These are phyloP conservation scores for Mycena vulgaris DNA, from an alignment of 768 basidiomycete species.

Conservation along the genomic window DNA sequence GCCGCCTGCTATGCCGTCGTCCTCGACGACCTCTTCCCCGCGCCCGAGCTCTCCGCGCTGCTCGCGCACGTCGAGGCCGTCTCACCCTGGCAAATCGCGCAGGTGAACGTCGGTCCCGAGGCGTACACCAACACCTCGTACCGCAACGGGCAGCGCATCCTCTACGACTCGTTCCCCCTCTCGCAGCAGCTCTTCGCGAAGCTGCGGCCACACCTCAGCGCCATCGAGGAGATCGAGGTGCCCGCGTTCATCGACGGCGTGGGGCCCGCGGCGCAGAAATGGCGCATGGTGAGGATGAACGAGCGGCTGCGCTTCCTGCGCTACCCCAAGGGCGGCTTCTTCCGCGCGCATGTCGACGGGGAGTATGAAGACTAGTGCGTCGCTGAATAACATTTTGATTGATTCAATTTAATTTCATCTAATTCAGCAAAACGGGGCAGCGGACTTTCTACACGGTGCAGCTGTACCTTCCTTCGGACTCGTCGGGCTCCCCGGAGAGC, in stretches of 20 bases:
- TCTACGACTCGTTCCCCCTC: constrained; percentile 35
- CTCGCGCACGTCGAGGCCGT: neutral
- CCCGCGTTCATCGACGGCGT: neutral
- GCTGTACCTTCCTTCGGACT: constrained; percentile 37
- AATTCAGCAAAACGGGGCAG: constrained; percentile 24
- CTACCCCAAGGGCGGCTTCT: constrained; percentile 30
- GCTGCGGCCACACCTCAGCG: constrained; percentile 29
- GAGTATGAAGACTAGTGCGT: constrained; percentile 28
- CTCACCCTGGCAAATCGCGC: constrained; percentile 6
- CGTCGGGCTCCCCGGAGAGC: constrained; percentile 31
- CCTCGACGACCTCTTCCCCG: neutral
- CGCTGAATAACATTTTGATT: no score
- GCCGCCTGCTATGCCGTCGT: neutral
- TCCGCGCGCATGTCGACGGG: constrained; percentile 26
- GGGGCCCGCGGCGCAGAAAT: constrained; percentile 22
- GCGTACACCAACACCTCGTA: constrained; percentile 22
- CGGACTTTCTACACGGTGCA: constrained; percentile 38
- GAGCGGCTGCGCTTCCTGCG: constrained; percentile 36
- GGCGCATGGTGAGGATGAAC: constrained; percentile 38
- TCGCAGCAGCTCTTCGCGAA: constrained; percentile 27
- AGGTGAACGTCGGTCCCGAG: constrained; percentile 16
- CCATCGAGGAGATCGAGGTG: constrained; percentile 35
- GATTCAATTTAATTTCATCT: no score
- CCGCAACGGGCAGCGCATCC: constrained; percentile 34
- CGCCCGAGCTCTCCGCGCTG: neutral